phyloP scores from a whole-genome alignment of 495 filamentous ascomycete genomes.

The Cladorrhinum samala region DNA sequence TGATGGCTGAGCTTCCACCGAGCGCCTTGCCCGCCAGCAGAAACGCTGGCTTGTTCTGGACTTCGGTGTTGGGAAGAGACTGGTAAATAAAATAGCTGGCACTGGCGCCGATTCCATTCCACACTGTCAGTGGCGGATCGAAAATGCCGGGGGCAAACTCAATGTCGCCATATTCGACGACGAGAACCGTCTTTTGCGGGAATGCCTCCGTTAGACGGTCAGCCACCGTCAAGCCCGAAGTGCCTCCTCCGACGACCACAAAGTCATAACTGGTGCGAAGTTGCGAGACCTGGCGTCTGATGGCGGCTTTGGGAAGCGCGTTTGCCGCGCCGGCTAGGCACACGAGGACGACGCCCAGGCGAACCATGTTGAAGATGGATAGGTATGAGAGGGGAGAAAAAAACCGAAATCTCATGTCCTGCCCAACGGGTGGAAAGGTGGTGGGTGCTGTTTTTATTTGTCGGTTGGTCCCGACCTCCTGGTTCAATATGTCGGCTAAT shows the following conservation, averaged over 20 bases:
- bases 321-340: background rate
- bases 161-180: conserved; percentile 37
- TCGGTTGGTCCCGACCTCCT: background rate
- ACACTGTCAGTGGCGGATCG: conserved; percentile 14
- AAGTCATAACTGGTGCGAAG: conserved; percentile 29
- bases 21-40: conserved; percentile 32
- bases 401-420: too few species aligned
- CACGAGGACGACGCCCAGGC: background rate
- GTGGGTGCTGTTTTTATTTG: background rate
- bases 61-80: conserved; percentile 4
- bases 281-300: conserved; percentile 16
- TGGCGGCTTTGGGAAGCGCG: background rate
- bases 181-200: conserved; percentile 27
- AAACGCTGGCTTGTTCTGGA: conserved; percentile 22
- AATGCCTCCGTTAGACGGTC: conserved; percentile 27
- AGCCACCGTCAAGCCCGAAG: conserved; percentile 35
- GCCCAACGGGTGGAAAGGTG: background rate
- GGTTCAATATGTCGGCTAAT: background rate
- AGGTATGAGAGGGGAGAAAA: too few species aligned
- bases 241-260: conserved; percentile 36
- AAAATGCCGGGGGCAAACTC: conserved; percentile 13
- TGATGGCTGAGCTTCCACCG: conserved; percentile 39
- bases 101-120: background rate
- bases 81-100: conserved; percentile 3
- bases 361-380: background rate